Evolutionary conservation across 768 basidiomycete species (phyloP), one percentile per base, ranked within the genome.

Genomic region (Leccinum imitatum): DNA sequence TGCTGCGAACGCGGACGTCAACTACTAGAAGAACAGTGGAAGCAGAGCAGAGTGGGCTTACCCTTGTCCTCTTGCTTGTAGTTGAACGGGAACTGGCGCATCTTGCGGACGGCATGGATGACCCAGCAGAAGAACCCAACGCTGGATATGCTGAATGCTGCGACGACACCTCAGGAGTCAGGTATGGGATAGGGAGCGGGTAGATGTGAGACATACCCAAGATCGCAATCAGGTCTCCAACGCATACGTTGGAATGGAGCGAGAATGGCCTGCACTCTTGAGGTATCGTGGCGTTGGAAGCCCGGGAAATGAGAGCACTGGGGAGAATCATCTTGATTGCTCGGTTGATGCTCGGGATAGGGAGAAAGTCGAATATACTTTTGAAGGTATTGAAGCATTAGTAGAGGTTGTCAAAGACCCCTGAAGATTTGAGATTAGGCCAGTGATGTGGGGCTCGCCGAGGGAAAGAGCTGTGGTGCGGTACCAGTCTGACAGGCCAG

Each of bases 201-300:
- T 44, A n/a, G 30, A 25, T 23, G 3, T 11, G 9, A 19, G 14
- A 59, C 71, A 3, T 31, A 69, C 71, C 71, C 10, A 73, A 2
- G 41, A 73, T 66, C 3, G 59, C 64, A 46, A 70, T 30, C 19
- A 70, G 8, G 54, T 70, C 67, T 1, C 71, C 69, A 3, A 71
- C 11, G 19, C 69, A 71, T 2, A 71, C 62, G 3, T 59, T 60
- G 15, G 54, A 60, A 0, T 56, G 19, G 31, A 68, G 1, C 2
- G 58, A 56, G 46, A 69, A 60, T n/a, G 62, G 58, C 21, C 31
- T 53, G 44, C 71, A 73, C 1, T 33, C 11, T 2, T 50, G 50
- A 25, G 67, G 62, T 3, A 25, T 10, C 6, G 0, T 31, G 15
- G 15, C n/a, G n/a, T n/a, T 30, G 39, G 41, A 44, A 44, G 7